phyloP scores from a whole-genome alignment of 345 rosid genomes.

The Stellera chamaejasme region DNA sequence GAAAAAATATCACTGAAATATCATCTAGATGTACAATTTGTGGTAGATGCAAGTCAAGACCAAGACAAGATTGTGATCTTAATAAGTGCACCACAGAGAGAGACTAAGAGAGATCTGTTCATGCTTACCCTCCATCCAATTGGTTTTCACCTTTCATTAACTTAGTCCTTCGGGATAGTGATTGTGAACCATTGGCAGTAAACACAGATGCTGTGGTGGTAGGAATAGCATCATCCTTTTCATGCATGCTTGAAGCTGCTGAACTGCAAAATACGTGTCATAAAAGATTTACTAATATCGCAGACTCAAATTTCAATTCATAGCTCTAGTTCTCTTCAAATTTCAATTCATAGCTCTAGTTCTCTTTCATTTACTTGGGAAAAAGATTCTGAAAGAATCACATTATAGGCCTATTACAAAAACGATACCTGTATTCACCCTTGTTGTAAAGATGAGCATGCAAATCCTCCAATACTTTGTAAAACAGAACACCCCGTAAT shows the following conservation, averaged over 20 bases:
- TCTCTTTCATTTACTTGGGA: not conserved
- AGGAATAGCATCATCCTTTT: constrained; percentile 86
- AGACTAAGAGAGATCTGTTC: not conserved
- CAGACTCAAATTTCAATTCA: not conserved
- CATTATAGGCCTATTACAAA: constrained; percentile 1
- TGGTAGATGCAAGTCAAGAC: not conserved
- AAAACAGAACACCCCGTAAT: constrained; percentile 79
- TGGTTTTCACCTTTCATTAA: constrained; percentile 70
- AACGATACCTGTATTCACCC: constrained; percentile 80
- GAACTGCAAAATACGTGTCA: constrained; percentile 48
- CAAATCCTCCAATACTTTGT: constrained; percentile 87
- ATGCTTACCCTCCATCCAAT: constrained; percentile 69
- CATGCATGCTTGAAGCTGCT: constrained; percentile 62
- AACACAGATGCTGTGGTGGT: constrained; percentile 70
- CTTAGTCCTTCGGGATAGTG: constrained; percentile 90
- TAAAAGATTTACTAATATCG: not conserved
- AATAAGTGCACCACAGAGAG: too few species aligned
- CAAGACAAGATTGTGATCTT: too few species aligned
- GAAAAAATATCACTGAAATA: too few species aligned
- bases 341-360: not conserved
- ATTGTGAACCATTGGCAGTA: constrained; percentile 58
- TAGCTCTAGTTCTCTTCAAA: too few species aligned
- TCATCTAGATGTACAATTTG: not conserved
- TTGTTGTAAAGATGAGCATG: constrained; percentile 92
- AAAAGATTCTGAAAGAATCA: not conserved